Percentiles rank a stretch among this genome's conserved stretches.
phyloP scores from a whole-genome alignment of 148 eudicot species.

The Cornus florida region DNA sequence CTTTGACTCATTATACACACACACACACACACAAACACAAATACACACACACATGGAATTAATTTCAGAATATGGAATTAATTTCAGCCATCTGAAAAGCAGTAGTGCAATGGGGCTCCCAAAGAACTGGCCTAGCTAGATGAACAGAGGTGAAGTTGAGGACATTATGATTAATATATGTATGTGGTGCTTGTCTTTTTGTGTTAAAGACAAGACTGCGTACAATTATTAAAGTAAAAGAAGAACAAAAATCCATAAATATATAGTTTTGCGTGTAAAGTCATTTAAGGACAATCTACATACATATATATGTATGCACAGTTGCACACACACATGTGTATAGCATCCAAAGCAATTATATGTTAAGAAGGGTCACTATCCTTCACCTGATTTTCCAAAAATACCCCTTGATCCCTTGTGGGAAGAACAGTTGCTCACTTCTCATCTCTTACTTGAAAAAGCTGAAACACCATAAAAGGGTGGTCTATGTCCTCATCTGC shows the following conservation, averaged over 20 bases:
- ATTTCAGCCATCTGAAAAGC: background rate
- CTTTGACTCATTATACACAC: too few relatives aligned
- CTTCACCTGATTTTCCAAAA: constrained; percentile 2
- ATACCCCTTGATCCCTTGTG: background rate
- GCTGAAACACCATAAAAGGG: constrained; percentile 10
- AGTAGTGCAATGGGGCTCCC: too few relatives aligned
- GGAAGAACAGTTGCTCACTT: background rate
- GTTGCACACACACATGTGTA: background rate
- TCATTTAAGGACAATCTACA: background rate
- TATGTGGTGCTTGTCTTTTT: constrained; percentile 5
- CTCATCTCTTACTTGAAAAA: constrained; percentile 3
- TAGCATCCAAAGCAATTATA: constrained; percentile 14
- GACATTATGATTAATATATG: constrained; percentile 20
- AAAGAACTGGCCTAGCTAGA: background rate
- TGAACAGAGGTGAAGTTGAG: background rate
- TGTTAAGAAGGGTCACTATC: constrained; percentile 6
- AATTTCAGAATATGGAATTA: background rate
- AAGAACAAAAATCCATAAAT: background rate
- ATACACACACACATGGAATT: background rate
- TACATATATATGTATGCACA: too few relatives aligned
- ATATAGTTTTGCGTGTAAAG: constrained; percentile 19
- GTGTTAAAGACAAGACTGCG: constrained; percentile 10
- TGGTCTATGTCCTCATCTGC: constrained; percentile 3
- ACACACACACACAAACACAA: too few relatives aligned
- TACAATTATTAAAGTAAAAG: constrained; percentile 11